Conservation (phyloP, 1,284 basidiomycete species). For the Leucoagaricus sp. region DNA sequence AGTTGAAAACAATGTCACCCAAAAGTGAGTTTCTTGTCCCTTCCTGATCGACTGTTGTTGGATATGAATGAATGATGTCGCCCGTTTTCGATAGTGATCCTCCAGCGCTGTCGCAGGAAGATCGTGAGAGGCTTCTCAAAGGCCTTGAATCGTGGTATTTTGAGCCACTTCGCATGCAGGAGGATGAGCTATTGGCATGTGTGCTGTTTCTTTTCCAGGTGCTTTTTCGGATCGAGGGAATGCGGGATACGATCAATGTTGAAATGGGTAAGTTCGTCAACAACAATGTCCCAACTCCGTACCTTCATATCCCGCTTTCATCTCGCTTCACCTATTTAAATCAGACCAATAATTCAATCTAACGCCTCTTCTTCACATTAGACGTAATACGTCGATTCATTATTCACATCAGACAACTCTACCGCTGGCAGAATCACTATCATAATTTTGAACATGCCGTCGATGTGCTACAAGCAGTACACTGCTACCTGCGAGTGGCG, state of each 20-base stretch:
- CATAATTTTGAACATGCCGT: constrained; percentile 96
- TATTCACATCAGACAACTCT: constrained; percentile 81
- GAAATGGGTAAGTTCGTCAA: constrained; percentile 58
- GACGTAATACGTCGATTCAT: constrained; percentile 77
- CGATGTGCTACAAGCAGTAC: constrained; percentile 91
- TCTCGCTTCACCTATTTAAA: constrained; percentile 16
- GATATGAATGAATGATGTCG: neutral
- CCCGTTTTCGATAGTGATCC: neutral
- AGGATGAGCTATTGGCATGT: constrained; percentile 80
- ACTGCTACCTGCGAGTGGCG: constrained; percentile 78
- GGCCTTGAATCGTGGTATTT: constrained; percentile 83
- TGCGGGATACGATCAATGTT: constrained; percentile 67
- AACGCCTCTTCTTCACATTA: constrained; percentile 25
- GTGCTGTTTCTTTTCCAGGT: constrained; percentile 79
- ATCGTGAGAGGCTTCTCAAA: constrained; percentile 53
- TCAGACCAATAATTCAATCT: constrained; percentile 10
- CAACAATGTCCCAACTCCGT: constrained; percentile 4
- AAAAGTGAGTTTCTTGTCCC: neutral
- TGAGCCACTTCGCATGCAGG: constrained; percentile 78
- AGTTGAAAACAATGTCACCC: constrained; percentile 8
- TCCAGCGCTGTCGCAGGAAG: constrained; percentile 26
- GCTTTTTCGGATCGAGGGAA: constrained; percentile 72
- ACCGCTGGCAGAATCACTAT: constrained; percentile 88
- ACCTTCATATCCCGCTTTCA: neutral
- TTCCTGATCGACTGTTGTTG: neutral